Base-by-base conservation (phyloP, 768 basidiomycete species). In the Flagelloscypha sp. region DNA sequence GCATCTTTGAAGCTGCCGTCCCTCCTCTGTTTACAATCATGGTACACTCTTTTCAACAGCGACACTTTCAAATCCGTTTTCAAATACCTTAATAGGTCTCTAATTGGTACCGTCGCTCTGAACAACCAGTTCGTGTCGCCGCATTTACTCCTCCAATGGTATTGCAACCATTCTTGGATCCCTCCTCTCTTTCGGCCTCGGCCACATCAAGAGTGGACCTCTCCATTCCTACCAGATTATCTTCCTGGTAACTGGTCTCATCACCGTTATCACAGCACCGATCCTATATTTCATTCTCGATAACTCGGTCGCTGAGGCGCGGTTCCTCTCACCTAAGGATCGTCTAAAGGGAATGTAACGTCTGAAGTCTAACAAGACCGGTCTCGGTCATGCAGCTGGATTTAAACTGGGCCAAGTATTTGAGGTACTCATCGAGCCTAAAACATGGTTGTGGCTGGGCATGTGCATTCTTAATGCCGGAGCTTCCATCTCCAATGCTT, bases 91-190 rank as follows among this genome's bases (percentile, higher is more conserved):
- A n/a, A n/a, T n/a, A n/a, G n/a, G n/a, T n/a, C n/a, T n/a, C n/a
- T 6, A 6, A n/a, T 17, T 17, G 30, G 30, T 32, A 35, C 25
- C 33, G 33, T n/a, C 33, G 33, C 11, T 13, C 33, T 12, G 33
- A 35, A 23, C 33, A 35, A 18, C 33, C 33, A 16, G n/a, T 35
- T 21, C 19, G 33, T 5, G 24, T n/a, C n/a, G n/a, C n/a, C n/a
- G n/a, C n/a, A n/a, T n/a, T 27, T 27, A 9, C 25, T 9, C 15
- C 25, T 9, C 9, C 25, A 27, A 15, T 13, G 25, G 25, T 27
- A 15, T 13, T 9, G 25, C 25, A 9, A 27, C 25, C 25, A 27
- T 27, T 9, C 9, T 27, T 27, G 25, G 25, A 27, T 27, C 25
- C 9, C 9, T 27, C 9, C 25, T 27, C 25, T 9, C 25, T 27